Evolutionary conservation across 345 rosid species (phyloP).

Genomic region (Salix dunnii): DNA sequence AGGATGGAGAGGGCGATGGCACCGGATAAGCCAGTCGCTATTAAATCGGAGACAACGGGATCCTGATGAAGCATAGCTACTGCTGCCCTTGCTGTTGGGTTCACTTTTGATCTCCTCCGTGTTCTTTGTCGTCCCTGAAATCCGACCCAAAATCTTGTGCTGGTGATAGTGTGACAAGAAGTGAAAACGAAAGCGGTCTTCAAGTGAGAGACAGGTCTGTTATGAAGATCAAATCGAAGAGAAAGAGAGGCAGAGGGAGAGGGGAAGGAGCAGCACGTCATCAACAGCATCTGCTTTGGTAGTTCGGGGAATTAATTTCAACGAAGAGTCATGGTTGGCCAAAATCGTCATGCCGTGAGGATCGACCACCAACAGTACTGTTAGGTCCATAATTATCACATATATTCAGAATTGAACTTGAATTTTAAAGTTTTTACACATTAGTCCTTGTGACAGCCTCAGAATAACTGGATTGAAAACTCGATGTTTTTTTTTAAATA

Average conservation of each 20-base stretch:
- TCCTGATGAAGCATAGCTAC: conserved; percentile 41
- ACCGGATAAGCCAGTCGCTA: conserved; percentile 41
- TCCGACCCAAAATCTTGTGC: conserved; percentile 4
- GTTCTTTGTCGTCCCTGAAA: background rate
- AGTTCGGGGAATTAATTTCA: background rate
- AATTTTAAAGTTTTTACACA: too few relatives aligned
- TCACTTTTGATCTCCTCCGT: conserved; percentile 5
- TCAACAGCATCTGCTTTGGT: background rate
- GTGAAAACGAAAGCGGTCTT: background rate
- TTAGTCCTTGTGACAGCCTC: too few relatives aligned
- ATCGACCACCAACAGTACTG: background rate
- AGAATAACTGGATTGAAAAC: too few relatives aligned
- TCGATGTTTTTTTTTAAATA: too few relatives aligned
- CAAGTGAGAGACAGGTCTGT: background rate
- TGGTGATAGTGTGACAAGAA: background rate
- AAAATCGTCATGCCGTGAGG: background rate
- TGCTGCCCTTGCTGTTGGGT: conserved; percentile 15
- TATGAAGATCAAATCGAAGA: background rate
- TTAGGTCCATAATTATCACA: background rate
- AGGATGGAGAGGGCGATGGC: conserved; percentile 45
- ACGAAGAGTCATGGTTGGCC: background rate
- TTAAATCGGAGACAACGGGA: conserved; percentile 51
- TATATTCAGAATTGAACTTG: too few relatives aligned
- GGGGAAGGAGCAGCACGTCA: background rate
- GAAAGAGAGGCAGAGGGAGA: background rate